Percentiles rank a stretch among this genome's conserved stretches.
Evolutionary conservation across 1,284 basidiomycete genomes (phyloP).

Genomic region (Ustilago curta): DNA sequence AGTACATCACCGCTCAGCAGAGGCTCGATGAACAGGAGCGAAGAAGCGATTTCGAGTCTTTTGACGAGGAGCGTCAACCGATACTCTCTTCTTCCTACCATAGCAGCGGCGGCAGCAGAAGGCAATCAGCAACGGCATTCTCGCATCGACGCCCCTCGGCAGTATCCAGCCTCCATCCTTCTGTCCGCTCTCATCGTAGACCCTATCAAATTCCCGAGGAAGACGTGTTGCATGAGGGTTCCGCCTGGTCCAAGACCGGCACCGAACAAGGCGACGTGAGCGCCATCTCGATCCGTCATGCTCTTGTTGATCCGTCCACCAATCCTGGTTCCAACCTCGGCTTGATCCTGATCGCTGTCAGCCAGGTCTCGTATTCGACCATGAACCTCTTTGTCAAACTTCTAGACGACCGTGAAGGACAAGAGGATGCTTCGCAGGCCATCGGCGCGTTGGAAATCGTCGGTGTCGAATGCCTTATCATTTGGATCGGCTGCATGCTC

Average conservation of each 20-base stretch:
- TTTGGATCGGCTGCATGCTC: constrained; percentile 64
- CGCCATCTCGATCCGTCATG: constrained; percentile 45
- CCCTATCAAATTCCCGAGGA: constrained; percentile 29
- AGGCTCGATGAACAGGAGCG: constrained; percentile 28
- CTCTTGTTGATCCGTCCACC: constrained; percentile 37
- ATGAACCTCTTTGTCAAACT: constrained; percentile 77
- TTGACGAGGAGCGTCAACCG: constrained; percentile 34
- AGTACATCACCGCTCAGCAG: constrained; percentile 41
- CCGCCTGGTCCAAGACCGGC: constrained; percentile 24
- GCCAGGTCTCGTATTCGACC: constrained; percentile 53
- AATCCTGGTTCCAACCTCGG: constrained; percentile 50
- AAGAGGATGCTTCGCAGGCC: constrained; percentile 10
- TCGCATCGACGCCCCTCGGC: constrained; percentile 31
- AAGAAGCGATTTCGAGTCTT: constrained; percentile 29
- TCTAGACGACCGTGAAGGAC: constrained; percentile 66
- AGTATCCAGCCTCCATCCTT: constrained; percentile 28
- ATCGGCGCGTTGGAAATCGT: constrained; percentile 71
- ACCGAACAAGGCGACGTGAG: constrained; percentile 29
- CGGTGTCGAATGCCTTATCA: constrained; percentile 73
- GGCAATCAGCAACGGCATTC: constrained; percentile 20
- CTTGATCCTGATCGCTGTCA: constrained; percentile 46
- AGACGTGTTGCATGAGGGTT: constrained; percentile 22
- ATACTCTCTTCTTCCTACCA: constrained; percentile 18
- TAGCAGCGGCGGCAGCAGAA: constrained; percentile 17
- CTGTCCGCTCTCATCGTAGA: constrained; percentile 13